These are phyloP conservation scores for Tetracladium setigerum DNA, from an alignment of 495 filamentous ascomycete species.

Conservation along the genomic window DNA sequence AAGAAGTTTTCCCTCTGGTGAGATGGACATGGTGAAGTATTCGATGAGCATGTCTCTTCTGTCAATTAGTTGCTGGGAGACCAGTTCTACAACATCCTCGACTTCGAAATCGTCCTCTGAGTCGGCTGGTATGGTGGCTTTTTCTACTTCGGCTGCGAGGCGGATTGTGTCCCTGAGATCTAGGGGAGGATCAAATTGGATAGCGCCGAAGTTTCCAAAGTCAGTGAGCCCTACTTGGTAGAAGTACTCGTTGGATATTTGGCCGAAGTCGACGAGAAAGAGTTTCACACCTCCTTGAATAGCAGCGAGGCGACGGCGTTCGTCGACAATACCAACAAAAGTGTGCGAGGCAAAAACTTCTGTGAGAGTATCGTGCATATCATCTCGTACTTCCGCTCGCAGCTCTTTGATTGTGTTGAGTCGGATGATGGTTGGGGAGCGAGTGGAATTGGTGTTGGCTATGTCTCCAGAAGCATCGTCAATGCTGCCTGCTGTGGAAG, in stretches of 20 bases:
- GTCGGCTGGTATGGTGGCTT: conserved; percentile 20
- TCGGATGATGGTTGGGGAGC: conserved; percentile 58
- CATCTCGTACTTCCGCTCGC: conserved; percentile 69
- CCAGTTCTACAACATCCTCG: conserved; percentile 52
- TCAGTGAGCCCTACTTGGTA: conserved; percentile 95
- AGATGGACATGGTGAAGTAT: conserved; percentile 86
- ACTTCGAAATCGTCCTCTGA: conserved; percentile 53
- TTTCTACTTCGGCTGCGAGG: conserved; percentile 67
- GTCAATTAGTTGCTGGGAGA: conserved; percentile 56
- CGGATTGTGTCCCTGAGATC: conserved; percentile 60
- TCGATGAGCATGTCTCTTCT: conserved; percentile 81
- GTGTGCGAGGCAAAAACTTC: conserved; percentile 86
- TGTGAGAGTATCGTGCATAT: conserved; percentile 84
- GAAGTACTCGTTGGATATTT: conserved; percentile 83
- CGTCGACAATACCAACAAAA: conserved; percentile 91
- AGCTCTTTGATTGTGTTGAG: conserved; percentile 75
- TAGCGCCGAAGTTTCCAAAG: conserved; percentile 89
- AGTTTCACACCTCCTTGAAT: conserved; percentile 92
- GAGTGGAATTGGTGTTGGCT: conserved; percentile 65
- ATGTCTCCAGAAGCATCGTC: conserved; percentile 22
- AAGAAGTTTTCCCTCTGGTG: conserved; percentile 64
- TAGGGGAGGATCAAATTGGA: conserved; percentile 71
- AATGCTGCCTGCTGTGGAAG: neutral
- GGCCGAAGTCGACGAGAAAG: conserved; percentile 90
- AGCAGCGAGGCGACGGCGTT: conserved; percentile 75